phyloP scores from a whole-genome alignment of 768 basidiomycete species.

The Roridomyces roridus region DNA sequence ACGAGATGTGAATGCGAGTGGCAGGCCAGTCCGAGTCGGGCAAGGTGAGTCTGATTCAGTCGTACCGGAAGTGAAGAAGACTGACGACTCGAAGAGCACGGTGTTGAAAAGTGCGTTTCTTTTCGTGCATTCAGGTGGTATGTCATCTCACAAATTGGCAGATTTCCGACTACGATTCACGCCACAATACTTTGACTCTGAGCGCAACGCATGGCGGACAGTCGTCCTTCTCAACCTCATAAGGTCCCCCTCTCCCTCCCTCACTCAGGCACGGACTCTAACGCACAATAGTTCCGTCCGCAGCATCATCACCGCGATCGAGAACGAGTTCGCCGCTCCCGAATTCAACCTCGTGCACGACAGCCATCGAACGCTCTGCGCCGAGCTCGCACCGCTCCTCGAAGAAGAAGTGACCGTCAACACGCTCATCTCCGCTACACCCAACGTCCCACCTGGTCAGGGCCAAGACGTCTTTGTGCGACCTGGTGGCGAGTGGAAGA shows the following conservation, averaged over 20 bases:
- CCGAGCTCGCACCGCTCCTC: constrained; percentile 45
- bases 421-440: constrained; percentile 46
- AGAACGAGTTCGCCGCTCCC: constrained; percentile 31
- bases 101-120: constrained; percentile 54
- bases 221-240: constrained; percentile 77
- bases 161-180: constrained; percentile 75
- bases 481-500: constrained; percentile 67
- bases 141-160: constrained; percentile 27
- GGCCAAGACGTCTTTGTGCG: constrained; percentile 55
- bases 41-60: constrained; percentile 40
- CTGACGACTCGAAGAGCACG: constrained; percentile 44
- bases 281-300: constrained; percentile 55
- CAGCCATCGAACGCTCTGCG: constrained; percentile 38
- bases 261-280: neutral
- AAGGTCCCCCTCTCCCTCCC: constrained; percentile 42
- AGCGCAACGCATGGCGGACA: constrained; percentile 64
- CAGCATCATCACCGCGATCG: constrained; percentile 51
- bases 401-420: constrained; percentile 28
- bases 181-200: constrained; percentile 62
- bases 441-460: constrained; percentile 56
- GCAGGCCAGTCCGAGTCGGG: constrained; percentile 68
- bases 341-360: constrained; percentile 19
- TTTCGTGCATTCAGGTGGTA: too few species aligned
- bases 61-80: neutral
- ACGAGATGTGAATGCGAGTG: too few species aligned